Evolutionary conservation across 495 filamentous ascomycete genomes (phyloP), one percentile per base, ranked within the genome.

Genomic region (Aspergillus homomorphus): DNA sequence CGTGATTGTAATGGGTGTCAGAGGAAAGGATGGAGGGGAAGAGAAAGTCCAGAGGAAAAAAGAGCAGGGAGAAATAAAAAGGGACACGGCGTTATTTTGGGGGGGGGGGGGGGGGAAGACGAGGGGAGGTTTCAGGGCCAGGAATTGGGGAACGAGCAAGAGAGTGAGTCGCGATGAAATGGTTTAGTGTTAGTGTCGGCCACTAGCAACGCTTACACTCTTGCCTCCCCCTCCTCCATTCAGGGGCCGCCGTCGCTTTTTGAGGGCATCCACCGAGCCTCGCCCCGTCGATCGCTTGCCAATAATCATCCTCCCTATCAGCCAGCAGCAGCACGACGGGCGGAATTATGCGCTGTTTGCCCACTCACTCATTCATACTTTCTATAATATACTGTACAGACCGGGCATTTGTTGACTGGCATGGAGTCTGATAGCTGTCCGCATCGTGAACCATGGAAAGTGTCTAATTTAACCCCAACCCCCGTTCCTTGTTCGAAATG

Each of bases 231-330:
- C 33, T 38, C 33, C 33, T 14, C 33, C 10, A 23, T 18, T 48
- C 45, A 26, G 28, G 28, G 23, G 20, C 23, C 43, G 41, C 46
- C 22, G 42, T 18, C 19, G 41, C 8, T 26, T 42, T 26, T 53
- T 54, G 22, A 44, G 30, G 45, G n/a, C 38, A 43, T 46, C 56
- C 54, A 45, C 49, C 42, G 24, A 51, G 58, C 57, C 58, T 59
- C 62, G 59, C 53, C 63, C 54, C 55, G 63, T 57, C 59, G 63
- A 65, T 65, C 63, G 53, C 51, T 23, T 51, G 33, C 54, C 57
- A 65, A 65, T 62, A 62, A 65, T 65, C 28, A 51, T 53, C 50
- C 18, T 53, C 50, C 26, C 24, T 38, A 38, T 38, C 10, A 12
- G 2, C 33, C 2, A 38, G 6, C 7, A 38, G 33, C 33, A 38